Percentiles rank a stretch among this genome's conserved stretches.
These are phyloP conservation scores for Kuraishia capsulata DNA, from an alignment of 805 yeast species.

Conservation along the genomic window DNA sequence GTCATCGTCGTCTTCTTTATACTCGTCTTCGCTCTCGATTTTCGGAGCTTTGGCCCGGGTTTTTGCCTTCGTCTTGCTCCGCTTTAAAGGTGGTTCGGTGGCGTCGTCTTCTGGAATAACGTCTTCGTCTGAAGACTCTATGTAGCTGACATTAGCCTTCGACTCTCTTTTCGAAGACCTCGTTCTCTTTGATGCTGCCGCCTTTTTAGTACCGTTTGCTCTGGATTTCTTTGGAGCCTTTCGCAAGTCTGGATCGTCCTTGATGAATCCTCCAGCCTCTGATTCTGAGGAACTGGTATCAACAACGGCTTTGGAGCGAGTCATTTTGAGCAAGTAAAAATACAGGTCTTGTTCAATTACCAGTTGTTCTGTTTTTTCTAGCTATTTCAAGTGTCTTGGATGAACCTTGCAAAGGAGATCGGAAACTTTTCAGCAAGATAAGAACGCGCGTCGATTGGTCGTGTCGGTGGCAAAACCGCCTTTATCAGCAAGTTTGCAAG, in stretches of 20 bases:
- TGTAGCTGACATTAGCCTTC: conserved; percentile 6
- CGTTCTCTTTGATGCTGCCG: too few relatives aligned
- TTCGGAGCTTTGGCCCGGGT: conserved; percentile 15
- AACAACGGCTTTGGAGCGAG: not conserved
- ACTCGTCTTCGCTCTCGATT: conserved; percentile 24
- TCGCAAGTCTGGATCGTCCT: conserved; percentile 23
- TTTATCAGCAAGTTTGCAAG: too few relatives aligned
- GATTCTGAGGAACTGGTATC: not conserved
- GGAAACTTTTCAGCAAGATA: too few relatives aligned
- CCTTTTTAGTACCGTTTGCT: conserved; percentile 9
- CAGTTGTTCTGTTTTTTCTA: too few relatives aligned
- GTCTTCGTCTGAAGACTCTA: conserved; percentile 8
- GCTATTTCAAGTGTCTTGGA: too few relatives aligned
- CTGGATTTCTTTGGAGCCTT: conserved; percentile 9
- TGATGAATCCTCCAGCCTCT: conserved; percentile 32
- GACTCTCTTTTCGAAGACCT: conserved; percentile 3
- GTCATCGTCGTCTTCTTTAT: conserved; percentile 21
- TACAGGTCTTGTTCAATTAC: too few relatives aligned
- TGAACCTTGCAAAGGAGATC: too few relatives aligned
- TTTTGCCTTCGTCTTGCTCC: conserved; percentile 11
- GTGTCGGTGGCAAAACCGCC: too few relatives aligned
- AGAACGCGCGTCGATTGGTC: too few relatives aligned
- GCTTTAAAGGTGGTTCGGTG: conserved; percentile 9
- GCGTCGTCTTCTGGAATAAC: conserved; percentile 8
- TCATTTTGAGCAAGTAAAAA: too few relatives aligned